Evolutionary conservation across 2,329 filamentous ascomycete genomes (phyloP).

Genomic region (Chaetomium strumarium): DNA sequence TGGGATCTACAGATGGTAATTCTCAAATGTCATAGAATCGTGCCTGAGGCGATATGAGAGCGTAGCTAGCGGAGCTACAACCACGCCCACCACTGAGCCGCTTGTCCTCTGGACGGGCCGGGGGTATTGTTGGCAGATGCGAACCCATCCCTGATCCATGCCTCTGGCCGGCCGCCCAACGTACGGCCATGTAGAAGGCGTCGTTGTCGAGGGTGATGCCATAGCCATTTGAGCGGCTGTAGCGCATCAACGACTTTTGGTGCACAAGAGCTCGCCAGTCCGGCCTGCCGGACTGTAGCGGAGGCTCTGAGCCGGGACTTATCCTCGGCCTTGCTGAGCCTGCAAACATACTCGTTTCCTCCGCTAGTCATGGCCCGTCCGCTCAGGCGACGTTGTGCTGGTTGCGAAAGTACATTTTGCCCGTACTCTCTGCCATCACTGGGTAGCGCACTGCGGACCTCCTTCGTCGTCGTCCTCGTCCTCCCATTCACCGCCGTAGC

Average conservation of each 20-base stretch:
- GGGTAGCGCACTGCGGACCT: conserved; percentile 65
- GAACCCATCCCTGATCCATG: neutral
- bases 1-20: neutral
- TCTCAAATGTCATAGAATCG: neutral
- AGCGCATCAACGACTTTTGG: neutral
- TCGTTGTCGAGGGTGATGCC: neutral
- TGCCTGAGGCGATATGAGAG: neutral
- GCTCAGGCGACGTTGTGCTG: neutral
- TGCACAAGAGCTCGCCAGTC: neutral
- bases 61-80: neutral
- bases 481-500: conserved; percentile 61
- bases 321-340: neutral
- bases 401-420: conserved; percentile 3
- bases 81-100: neutral
- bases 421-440: conserved; percentile 44
- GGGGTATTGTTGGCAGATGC: no score
- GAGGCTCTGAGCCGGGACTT: neutral
- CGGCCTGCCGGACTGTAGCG: neutral
- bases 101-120: neutral
- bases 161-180: neutral
- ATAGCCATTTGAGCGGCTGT: neutral
- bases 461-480: conserved; percentile 62
- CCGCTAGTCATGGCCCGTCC: neutral
- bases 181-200: neutral
- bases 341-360: neutral